Evolutionary conservation across 495 filamentous ascomycete genomes (phyloP), one percentile per base, ranked within the genome.

Genomic region (Neurospora sp.): DNA sequence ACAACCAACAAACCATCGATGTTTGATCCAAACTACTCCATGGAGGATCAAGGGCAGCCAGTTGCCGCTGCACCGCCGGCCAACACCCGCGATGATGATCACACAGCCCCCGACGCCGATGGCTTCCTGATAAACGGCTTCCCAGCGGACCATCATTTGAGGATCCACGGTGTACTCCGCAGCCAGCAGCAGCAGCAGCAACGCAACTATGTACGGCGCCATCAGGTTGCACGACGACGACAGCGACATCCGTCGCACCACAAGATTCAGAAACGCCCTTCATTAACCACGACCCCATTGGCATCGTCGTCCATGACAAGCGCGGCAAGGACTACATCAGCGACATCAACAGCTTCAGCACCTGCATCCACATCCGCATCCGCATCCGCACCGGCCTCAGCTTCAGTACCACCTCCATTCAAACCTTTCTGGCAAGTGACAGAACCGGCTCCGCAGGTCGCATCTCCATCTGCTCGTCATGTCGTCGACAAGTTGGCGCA

Each of bases 401-500:
- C 48, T 12, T 27, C 48, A 59, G 48, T 31, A 14, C 22, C 45
- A 14, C 22, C 45, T 53, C 12, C 9, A 9, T 22, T 53, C 44
- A 8, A 12, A 22, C 17, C n/a, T 22, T 48, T 1, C 3, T 20
- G 0, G 45, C 45, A 5, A 22, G 4, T 4, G 44, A 22, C n/a
- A 20, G 44, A 12, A 48, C 22, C 22, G 53, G 14, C 31, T 65
- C 22, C 22, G 35, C 3, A 37, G 12, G 12, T 14, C 53, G 6
- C 22, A 65, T 8, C 14, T 65, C 53, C 53, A 35, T 65, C 31
- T 35, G 27, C 53, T 65, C 53, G 6, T 7, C 22, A 65, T 65
- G 53, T 44, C 37, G 73, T 82, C 44, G 79, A 83, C 8, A 75
- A 69, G 6, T 73, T 83, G 68, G 78, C 79, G 22, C 77, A 75